Base-by-base conservation (phyloP, 495 filamentous ascomycete species). In the Hypoxylon perforatum region DNA sequence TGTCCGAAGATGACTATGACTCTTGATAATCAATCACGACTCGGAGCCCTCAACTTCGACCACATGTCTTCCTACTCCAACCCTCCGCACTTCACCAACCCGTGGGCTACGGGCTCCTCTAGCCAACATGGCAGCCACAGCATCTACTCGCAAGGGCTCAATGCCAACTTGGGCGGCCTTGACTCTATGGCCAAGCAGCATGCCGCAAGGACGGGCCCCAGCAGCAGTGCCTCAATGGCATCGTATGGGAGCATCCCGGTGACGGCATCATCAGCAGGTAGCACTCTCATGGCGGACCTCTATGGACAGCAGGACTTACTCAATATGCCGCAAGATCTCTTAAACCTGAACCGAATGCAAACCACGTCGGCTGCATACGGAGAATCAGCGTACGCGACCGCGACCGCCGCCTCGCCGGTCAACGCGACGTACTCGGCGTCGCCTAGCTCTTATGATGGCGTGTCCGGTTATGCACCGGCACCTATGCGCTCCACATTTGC, bases 41-140 rank as follows among this genome's bases (percentile, higher is more conserved):
- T 92, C 78, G 88, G 92, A 81, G 86, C 85, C 67, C 86, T 94
- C 83, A 86, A 86, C 77, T 96, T 94, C 82, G 91, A 94, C 77
- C 88, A 88, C 76, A 81, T 84, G 80, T 80, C 81, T 80, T 84
- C 87, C 71, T 82, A 81, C 73, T 75, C 77, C 35, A 89, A 81
- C 51, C 77, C 86, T 45, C 92, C 93, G 48, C 91, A 94, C 73
- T 98, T 98, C 82, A 93, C 92, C 73, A 93, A 98, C 76, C 94
- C 94, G 14, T 98, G 94, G 94, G 83, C 82, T 57, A 81, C 89
- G 56, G 83, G 88, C 23, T 85, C 89, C 17, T 80, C 86, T 48
- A 81, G 82, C 44, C 79, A 81, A 61, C 65, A 70, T 60, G 74
- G 72, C 33, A 77, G 78, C 83, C 73, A 85, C 85, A 78, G 83